phyloP scores from a whole-genome alignment of 2,329 filamentous ascomycete genomes.

The Aspergillus vadensis region DNA sequence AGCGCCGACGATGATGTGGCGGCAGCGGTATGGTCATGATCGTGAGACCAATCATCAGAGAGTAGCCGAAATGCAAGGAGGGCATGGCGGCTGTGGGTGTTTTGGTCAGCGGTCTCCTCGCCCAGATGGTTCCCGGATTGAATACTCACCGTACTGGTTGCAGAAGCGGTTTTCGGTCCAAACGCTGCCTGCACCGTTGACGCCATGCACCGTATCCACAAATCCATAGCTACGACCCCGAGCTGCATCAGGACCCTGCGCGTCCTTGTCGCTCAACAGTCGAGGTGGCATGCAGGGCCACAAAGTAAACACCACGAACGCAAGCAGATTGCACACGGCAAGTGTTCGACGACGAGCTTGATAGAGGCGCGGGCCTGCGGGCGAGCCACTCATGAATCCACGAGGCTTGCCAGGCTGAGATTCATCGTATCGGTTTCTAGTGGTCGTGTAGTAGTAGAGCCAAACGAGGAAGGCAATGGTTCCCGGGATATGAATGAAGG shows the following conservation, averaged over 20 bases:
- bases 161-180: slow-evolving; percentile 74
- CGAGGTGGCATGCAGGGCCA: slow-evolving; percentile 65
- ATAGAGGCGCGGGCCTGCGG: slow-evolving; percentile 56
- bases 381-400: slow-evolving; percentile 41
- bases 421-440: slow-evolving; percentile 54
- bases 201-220: slow-evolving; percentile 61
- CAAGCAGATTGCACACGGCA: slow-evolving; percentile 61
- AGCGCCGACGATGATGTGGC: slow-evolving; percentile 53
- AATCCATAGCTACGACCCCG: slow-evolving; percentile 63
- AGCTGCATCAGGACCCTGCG: slow-evolving; percentile 57
- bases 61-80: slow-evolving; percentile 74
- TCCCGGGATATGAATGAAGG: slow-evolving; percentile 76
- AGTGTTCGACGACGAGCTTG: slow-evolving; percentile 59
- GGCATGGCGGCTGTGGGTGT: slow-evolving; percentile 66
- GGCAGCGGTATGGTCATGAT: slow-evolving; percentile 66
- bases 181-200: slow-evolving; percentile 63
- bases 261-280: slow-evolving; percentile 56
- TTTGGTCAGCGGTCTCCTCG: neutral
- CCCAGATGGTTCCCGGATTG: neutral
- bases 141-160: slow-evolving; percentile 67
- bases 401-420: slow-evolving; percentile 41
- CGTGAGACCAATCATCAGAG: slow-evolving; percentile 70
- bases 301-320: slow-evolving; percentile 60
- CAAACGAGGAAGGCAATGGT: slow-evolving; percentile 70
- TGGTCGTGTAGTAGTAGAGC: slow-evolving; percentile 71